phyloP scores from a whole-genome alignment of 176 grass and related monocot species.

The Oryza longistaminata region DNA sequence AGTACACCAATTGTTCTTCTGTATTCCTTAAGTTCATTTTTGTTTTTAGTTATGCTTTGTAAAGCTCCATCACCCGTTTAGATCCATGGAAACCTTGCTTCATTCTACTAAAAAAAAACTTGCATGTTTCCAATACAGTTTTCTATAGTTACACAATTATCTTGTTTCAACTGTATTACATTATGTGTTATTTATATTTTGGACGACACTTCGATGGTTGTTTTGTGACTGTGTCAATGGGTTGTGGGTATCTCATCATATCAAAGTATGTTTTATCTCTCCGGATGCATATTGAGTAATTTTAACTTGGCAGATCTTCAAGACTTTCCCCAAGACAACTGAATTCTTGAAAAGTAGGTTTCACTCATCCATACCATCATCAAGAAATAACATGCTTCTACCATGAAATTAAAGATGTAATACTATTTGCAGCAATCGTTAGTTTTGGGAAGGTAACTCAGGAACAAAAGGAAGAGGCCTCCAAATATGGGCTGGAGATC shows the following conservation, averaged over 20 bases:
- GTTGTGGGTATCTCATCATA: conserved; percentile 23
- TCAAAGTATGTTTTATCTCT: conserved; percentile 14
- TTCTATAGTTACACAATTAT: conserved; percentile 13
- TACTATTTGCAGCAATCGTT: conserved; percentile 61
- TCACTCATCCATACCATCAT: conserved; percentile 36
- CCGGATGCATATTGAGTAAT: conserved; percentile 11
- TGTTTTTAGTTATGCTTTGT: conserved; percentile 28
- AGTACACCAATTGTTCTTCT: conserved; percentile 3
- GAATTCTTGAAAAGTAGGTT: conserved; percentile 82
- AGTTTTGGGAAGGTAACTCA: conserved; percentile 72
- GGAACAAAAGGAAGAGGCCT: conserved; percentile 72
- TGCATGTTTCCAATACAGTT: neutral
- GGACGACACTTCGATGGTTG: neutral
- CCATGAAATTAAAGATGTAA: conserved; percentile 11
- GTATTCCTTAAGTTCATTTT: conserved; percentile 11
- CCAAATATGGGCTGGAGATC: conserved; percentile 54
- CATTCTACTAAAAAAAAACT: neutral
- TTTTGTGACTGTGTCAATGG: neutral
- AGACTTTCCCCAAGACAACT: conserved; percentile 65
- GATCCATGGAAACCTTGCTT: neutral
- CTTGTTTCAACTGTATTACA: neutral
- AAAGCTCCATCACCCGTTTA: conserved; percentile 3
- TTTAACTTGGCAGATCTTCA: conserved; percentile 63
- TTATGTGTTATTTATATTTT: conserved; percentile 23
- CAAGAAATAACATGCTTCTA: conserved; percentile 13